Conservation (phyloP, 208 protist species). For the Willaertia magna region DNA sequence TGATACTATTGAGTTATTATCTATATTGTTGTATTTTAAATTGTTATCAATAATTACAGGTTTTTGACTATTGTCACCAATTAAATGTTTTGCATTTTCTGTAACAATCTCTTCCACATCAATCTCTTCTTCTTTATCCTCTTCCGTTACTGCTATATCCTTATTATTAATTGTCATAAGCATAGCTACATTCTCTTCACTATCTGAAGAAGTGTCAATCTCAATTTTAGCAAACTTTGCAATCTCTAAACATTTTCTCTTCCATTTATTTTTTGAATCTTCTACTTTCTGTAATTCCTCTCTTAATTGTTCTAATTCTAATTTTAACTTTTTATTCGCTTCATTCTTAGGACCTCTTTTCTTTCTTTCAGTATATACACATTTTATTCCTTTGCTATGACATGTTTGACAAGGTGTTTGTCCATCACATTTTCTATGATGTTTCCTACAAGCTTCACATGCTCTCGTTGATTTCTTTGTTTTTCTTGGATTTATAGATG, state of each 20-base stretch:
- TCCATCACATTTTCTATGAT: conserved; percentile 5
- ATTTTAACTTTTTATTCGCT: background rate
- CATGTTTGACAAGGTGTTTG: background rate
- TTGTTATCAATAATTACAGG: no score
- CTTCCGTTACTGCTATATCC: background rate
- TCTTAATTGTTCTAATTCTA: background rate
- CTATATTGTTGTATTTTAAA: no score
- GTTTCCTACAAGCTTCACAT: background rate
- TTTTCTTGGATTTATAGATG: background rate
- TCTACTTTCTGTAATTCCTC: background rate
- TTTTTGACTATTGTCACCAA: background rate
- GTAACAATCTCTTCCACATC: background rate
- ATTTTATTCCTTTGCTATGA: background rate
- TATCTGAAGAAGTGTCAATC: no score
- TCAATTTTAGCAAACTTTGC: background rate
- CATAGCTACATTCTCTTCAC: background rate
- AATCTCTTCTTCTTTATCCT: background rate
- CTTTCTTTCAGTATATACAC: background rate
- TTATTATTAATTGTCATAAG: background rate
- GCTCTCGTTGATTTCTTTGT: background rate
- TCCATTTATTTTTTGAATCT: background rate
- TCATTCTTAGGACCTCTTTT: conserved; percentile 12
- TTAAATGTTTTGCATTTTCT: background rate
- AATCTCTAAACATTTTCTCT: background rate
- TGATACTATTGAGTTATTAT: no score